Percentiles rank a stretch among this genome's conserved stretches.
phyloP scores from a whole-genome alignment of 129 eudicot genomes.

The Artemisia argyi region DNA sequence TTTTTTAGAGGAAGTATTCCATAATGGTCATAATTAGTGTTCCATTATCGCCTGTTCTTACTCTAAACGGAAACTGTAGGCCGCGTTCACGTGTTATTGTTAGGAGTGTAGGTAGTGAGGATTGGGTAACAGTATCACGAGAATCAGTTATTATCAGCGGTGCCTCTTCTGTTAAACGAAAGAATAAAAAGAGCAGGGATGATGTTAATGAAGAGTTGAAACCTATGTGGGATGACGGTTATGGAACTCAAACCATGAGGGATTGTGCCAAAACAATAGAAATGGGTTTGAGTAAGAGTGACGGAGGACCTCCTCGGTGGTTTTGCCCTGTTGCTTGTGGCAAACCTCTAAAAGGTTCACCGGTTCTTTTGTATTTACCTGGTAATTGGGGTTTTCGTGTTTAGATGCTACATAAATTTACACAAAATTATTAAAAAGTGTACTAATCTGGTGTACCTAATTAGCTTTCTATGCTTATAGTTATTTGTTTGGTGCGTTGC shows the following conservation, averaged over 20 bases:
- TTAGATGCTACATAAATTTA: neutral
- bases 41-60: constrained; percentile 32
- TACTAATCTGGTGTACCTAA: neutral
- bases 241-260: constrained; percentile 57
- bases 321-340: constrained; percentile 75
- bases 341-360: constrained; percentile 61
- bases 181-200: constrained; percentile 18
- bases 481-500: neutral
- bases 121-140: constrained; percentile 27
- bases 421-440: neutral
- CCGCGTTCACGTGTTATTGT: constrained; percentile 26
- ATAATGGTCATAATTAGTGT: constrained; percentile 23
- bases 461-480: neutral
- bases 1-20: neutral
- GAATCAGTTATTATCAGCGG: constrained; percentile 43
- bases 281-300: constrained; percentile 52
- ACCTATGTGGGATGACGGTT: constrained; percentile 81
- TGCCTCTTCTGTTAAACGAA: constrained; percentile 21
- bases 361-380: constrained; percentile 83
- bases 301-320: constrained; percentile 96
- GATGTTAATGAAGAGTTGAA: constrained; percentile 39
- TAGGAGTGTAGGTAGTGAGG: constrained; percentile 33
- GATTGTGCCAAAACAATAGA: constrained; percentile 53
- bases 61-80: constrained; percentile 23
- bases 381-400: constrained; percentile 46